phyloP scores from a whole-genome alignment of 2,329 filamentous ascomycete genomes.

The Microdochium bolleyi region DNA sequence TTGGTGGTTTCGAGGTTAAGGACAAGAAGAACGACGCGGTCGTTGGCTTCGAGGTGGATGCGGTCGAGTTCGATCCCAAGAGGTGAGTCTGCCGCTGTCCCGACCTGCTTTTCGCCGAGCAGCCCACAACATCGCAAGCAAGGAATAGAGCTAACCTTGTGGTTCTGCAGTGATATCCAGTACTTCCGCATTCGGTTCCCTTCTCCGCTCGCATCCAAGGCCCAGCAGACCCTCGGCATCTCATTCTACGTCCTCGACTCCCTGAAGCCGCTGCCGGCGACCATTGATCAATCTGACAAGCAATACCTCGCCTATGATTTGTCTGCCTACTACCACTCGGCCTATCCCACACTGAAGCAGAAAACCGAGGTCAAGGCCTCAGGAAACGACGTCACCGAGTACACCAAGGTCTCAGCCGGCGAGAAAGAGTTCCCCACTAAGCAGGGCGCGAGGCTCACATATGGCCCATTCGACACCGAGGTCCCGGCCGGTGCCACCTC shows the following conservation, averaged over 20 bases:
- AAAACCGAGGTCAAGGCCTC: constrained; percentile 95
- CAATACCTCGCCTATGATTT: constrained; percentile 85
- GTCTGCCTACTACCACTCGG: constrained; percentile 75
- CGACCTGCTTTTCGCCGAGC: not conserved
- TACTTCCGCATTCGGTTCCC: constrained; percentile 82
- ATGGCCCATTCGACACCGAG: constrained; percentile 74
- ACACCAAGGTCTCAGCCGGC: constrained; percentile 63
- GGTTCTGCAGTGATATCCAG: constrained; percentile 51
- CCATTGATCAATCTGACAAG: constrained; percentile 75
- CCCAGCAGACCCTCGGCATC: constrained; percentile 80
- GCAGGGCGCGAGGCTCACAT: constrained; percentile 78
- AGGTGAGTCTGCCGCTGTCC: constrained; percentile 33
- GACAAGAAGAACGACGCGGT: constrained; percentile 75
- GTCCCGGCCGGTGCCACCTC: constrained; percentile 69
- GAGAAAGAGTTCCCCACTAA: constrained; percentile 62
- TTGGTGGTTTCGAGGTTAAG: constrained; percentile 85
- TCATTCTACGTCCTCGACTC: constrained; percentile 74
- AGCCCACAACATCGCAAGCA: not conserved
- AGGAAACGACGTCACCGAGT: constrained; percentile 71
- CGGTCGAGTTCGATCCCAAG: constrained; percentile 55
- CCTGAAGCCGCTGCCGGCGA: constrained; percentile 71
- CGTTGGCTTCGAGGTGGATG: constrained; percentile 60
- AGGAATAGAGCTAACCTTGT: not conserved
- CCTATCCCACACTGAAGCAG: constrained; percentile 82
- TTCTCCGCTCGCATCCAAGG: constrained; percentile 63